Base-by-base conservation (phyloP, 2,329 filamentous ascomycete genomes). In the Nemania sp. region DNA sequence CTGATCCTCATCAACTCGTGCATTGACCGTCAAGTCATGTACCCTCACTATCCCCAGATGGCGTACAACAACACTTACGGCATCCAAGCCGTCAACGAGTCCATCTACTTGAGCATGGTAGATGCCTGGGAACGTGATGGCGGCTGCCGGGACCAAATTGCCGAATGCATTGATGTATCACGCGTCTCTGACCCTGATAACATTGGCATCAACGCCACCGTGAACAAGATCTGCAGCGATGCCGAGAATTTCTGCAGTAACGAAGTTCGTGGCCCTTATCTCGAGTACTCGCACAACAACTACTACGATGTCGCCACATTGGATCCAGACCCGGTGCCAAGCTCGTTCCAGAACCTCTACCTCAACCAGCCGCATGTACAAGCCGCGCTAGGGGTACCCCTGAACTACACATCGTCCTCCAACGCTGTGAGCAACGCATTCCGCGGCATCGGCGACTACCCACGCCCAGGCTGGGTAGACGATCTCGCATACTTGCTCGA, bases 1-100 rank as follows among this genome's bases (percentile, higher is more conserved):
- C 71, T 85, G 6, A 77, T 79, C 12, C 75, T 85, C 56, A 78
- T 82, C 68, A 84, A 84, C 62, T 80, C 79, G 22, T 82, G 78
- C 71, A 75, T 81, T 53, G 80, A 84, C 59, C 68, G 73, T 7
- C 64, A 66, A 12, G 58, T 69, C 2, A 75, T 78, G 56, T 73
- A 75, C 48, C 72, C 75, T 6, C 65, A 70, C 3, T 76, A 77
- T 56, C 68, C 76, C 6, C 70, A 73, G 15, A 78, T 74, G 49
- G 72, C 73, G 7, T 72, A 72, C 47, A 77, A 77, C 60, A 80
- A 80, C 64, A 57, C 62, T 5, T 66, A 66, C 37, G 62, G 60
- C 4, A 49, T 66, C 3, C 50, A 66, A 52, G 57, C 58, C 3
- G 65, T 66, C 54, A 70, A 69, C 46, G 63, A 68, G 58, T 60